phyloP scores from a whole-genome alignment of 192 early-diverging fungal genomes.

The Lobosporangium transversale region DNA sequence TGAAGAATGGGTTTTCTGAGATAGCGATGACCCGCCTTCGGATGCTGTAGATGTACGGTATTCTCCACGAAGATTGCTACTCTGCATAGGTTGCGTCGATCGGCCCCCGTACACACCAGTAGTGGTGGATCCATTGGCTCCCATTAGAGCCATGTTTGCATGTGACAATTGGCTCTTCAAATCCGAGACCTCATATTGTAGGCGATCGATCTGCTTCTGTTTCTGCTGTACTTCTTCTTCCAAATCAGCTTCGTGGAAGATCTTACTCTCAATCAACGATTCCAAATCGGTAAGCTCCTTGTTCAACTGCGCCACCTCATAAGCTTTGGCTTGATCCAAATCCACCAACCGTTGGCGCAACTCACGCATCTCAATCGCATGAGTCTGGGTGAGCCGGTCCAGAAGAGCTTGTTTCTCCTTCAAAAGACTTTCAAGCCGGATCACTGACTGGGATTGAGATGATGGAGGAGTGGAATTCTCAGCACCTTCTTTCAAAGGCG shows the following conservation, averaged over 20 bases:
- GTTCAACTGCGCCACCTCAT: slow-evolving; percentile 66
- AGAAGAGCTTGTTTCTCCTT: slow-evolving; percentile 60
- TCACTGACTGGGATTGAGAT: slow-evolving; percentile 35
- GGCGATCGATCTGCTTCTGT: slow-evolving; percentile 50
- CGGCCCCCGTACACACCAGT: background rate
- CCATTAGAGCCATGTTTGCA: background rate
- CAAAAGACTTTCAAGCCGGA: slow-evolving; percentile 50
- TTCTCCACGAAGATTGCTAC: background rate
- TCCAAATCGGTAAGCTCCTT: slow-evolving; percentile 75
- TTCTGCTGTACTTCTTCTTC: slow-evolving; percentile 65
- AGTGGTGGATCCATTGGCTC: background rate
- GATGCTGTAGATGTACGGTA: background rate
- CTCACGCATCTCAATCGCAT: slow-evolving; percentile 62
- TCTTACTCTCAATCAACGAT: slow-evolving; percentile 76
- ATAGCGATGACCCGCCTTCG: too few relatives aligned
- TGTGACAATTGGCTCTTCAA: slow-evolving; percentile 55
- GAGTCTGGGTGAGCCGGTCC: slow-evolving; percentile 53
- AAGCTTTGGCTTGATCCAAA: slow-evolving; percentile 68
- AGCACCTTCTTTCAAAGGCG: slow-evolving; percentile 1
- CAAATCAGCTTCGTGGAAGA: slow-evolving; percentile 77
- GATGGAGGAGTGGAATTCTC: slow-evolving; percentile 14
- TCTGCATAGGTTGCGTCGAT: background rate
- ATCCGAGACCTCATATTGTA: slow-evolving; percentile 59
- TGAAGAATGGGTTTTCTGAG: too few relatives aligned
- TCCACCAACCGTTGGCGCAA: slow-evolving; percentile 62